These are phyloP conservation scores for Hemileia vastatrix DNA, from an alignment of 1,284 basidiomycete species.

Conservation along the genomic window DNA sequence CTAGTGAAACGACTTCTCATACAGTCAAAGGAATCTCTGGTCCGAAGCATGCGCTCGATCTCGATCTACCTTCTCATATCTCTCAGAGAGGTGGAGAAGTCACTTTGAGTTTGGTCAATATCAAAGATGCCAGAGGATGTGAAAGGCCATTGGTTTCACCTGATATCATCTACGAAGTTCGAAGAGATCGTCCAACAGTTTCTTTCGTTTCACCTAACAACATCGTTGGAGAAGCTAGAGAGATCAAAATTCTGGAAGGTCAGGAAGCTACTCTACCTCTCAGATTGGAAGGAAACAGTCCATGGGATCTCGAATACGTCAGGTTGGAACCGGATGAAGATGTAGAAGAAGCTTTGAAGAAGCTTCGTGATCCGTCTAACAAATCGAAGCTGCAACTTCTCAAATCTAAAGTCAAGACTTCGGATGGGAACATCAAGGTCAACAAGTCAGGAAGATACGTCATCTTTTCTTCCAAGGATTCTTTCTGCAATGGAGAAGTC, in stretches of 20 bases:
- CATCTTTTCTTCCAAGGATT: not conserved
- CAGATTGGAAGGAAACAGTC: slow-evolving; percentile 37
- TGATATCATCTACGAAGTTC: slow-evolving; percentile 72
- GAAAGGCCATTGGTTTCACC: slow-evolving; percentile 64
- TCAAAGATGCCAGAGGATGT: slow-evolving; percentile 82
- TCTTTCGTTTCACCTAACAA: slow-evolving; percentile 62
- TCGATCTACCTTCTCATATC: slow-evolving; percentile 47
- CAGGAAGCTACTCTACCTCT: slow-evolving; percentile 60
- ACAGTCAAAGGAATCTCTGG: slow-evolving; percentile 35
- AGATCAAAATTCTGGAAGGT: slow-evolving; percentile 62
- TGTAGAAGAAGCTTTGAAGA: not conserved
- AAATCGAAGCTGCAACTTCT: not conserved
- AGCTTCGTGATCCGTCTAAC: not conserved
- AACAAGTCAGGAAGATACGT: not conserved
- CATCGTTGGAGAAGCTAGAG: slow-evolving; percentile 47
- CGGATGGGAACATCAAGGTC: not conserved
- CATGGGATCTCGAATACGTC: slow-evolving; percentile 25
- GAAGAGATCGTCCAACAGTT: slow-evolving; percentile 71
- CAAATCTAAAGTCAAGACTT: not conserved
- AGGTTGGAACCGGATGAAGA: not conserved
- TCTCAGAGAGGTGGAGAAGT: slow-evolving; percentile 65
- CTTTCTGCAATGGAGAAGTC: not conserved
- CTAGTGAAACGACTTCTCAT: slow-evolving; percentile 25
- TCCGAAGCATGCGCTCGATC: slow-evolving; percentile 36
- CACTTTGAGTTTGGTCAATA: slow-evolving; percentile 67